Evolutionary conservation across 2,329 filamentous ascomycete species (phyloP).

Genomic region (Curvularia sp.): DNA sequence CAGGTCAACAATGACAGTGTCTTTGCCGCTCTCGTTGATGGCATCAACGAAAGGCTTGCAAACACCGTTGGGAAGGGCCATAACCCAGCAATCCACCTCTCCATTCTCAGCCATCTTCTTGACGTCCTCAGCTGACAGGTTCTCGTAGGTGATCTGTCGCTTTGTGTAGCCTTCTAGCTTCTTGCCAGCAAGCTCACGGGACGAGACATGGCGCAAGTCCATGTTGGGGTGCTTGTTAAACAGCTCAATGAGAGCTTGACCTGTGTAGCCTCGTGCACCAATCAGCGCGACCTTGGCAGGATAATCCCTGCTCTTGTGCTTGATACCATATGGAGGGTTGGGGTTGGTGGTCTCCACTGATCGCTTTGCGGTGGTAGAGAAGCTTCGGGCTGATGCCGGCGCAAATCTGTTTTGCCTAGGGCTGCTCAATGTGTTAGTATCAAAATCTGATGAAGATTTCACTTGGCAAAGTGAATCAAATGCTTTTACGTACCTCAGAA

Average conservation of each 20-base stretch:
- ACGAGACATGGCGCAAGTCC: slow-evolving; percentile 90
- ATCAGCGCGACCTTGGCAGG: slow-evolving; percentile 85
- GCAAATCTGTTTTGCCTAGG: slow-evolving; percentile 33
- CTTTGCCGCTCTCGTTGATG: slow-evolving; percentile 71
- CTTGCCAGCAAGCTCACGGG: slow-evolving; percentile 87
- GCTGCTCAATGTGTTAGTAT: not conserved
- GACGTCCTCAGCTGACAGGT: slow-evolving; percentile 84
- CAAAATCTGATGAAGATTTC: not conserved
- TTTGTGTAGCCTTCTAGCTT: slow-evolving; percentile 90
- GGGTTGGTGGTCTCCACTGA: slow-evolving; percentile 71
- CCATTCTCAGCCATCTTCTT: slow-evolving; percentile 81
- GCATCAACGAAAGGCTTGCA: slow-evolving; percentile 95
- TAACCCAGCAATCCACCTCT: slow-evolving; percentile 94
- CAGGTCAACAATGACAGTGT: slow-evolving; percentile 85
- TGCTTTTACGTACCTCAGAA: slow-evolving; percentile 19
- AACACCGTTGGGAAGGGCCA: slow-evolving; percentile 94
- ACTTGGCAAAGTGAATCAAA: not conserved
- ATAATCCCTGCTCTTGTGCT: slow-evolving; percentile 82
- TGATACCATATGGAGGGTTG: slow-evolving; percentile 86
- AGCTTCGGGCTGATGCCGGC: slow-evolving; percentile 55
- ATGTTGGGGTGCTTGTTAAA: slow-evolving; percentile 88
- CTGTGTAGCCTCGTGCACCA: slow-evolving; percentile 91
- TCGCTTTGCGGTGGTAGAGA: slow-evolving; percentile 60
- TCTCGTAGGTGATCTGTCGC: slow-evolving; percentile 90
- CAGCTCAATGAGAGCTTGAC: slow-evolving; percentile 85